Base-by-base conservation (phyloP, 305 asterid species). In the Fraxinus nigra region DNA sequence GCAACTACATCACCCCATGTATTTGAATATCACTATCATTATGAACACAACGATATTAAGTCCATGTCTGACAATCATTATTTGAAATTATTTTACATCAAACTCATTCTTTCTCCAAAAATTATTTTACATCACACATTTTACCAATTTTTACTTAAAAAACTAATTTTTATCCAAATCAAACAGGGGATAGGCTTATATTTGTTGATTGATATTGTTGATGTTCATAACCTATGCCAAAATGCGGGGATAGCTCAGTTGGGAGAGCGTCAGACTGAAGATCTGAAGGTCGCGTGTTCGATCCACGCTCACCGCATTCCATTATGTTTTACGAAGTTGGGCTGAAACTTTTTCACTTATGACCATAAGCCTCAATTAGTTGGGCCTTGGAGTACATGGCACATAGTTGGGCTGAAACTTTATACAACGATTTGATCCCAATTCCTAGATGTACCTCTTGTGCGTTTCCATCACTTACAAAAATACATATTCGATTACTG, bases 251-350 rank as follows among this genome's bases (percentile, higher is more conserved):
- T 91, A 94, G 95, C 94, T 93, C 97, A 93, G 94, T 94, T 94
- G 94, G 95, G 97, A 94, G 98, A 92, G 96, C 93, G 93, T 91
- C 97, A 92, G 94, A 92, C 97, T 92, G 92, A 92, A 92, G 96
- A 91, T 92, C 87, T 91, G 95, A 92, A 92, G 92, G 96, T 93
- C 97, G 63, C 90, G 97, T 94, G 97, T 92, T 92, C 93, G 97
- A 93, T 93, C 94, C 95, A 92, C 96, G 92, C 72, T 93, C 97
- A 91, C 97, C 91, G 93, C 93, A 91, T 1, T 28, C 32, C 32
- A 0, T 28, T 0, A 28, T 0, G 38, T 46, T 46, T 46, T 46
- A 4, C 5, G 18, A 43, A 51, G n/a, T 51, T 51, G 63, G 63
- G 65, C 65, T 54, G 7, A n/a, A 5, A 54, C 56, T 13, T 43